Evolutionary conservation across 306 rosid species (phyloP).

Genomic region (Astragalus membranaceus): DNA sequence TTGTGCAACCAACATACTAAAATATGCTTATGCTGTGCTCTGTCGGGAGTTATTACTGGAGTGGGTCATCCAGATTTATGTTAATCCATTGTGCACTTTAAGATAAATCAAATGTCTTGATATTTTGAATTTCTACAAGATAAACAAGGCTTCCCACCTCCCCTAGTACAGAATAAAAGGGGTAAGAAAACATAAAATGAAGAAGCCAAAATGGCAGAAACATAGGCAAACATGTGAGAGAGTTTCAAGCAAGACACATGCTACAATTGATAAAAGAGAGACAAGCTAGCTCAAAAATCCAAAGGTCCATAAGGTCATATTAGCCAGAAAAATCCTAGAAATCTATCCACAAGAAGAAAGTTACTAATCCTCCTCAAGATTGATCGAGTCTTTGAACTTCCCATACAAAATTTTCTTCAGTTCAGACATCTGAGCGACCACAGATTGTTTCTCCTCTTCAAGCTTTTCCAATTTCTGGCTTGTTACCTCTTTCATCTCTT

Average conservation of each 20-base stretch:
- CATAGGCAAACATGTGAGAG: background rate
- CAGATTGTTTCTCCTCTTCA: constrained; percentile 58
- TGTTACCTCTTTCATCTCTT: constrained; percentile 63
- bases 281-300: background rate
- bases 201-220: background rate
- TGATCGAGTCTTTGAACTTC: constrained; percentile 92
- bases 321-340: background rate
- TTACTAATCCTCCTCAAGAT: constrained; percentile 84
- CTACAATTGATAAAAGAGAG: background rate
- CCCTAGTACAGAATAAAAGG: background rate
- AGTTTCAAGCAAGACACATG: constrained; percentile 7
- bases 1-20: background rate
- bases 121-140: background rate
- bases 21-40: background rate
- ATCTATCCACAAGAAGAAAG: constrained; percentile 6
- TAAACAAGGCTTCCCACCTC: no score
- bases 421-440: constrained; percentile 73
- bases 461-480: constrained; percentile 63
- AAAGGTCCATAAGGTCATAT: constrained; percentile 8
- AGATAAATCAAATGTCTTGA: background rate
- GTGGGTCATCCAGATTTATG: background rate
- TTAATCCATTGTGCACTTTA: background rate
- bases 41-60: background rate
- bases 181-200: background rate
- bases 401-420: constrained; percentile 78